Percentiles rank a stretch among this genome's conserved stretches.
Evolutionary conservation across 805 yeast species (phyloP).

Genomic region (Jamesozyma hellenica): DNA sequence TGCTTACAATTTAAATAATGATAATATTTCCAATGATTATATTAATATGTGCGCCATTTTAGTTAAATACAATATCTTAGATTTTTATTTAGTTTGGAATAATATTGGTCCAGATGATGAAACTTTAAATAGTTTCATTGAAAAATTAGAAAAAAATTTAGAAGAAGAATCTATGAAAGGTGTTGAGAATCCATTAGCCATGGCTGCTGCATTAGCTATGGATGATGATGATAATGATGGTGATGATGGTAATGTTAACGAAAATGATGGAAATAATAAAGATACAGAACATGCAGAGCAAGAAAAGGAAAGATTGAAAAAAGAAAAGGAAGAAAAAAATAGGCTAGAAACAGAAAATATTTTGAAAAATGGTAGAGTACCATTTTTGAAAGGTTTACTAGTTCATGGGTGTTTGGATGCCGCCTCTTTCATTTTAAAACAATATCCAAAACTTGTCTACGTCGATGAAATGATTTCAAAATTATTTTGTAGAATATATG

Average conservation of each 20-base stretch:
- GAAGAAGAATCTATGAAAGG: slow-evolving; percentile 52
- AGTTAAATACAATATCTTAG: slow-evolving; percentile 55
- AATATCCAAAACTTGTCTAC: slow-evolving; percentile 51
- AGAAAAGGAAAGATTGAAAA: slow-evolving; percentile 1
- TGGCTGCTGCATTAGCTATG: slow-evolving; percentile 73
- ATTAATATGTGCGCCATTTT: slow-evolving; percentile 43
- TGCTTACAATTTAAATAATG: slow-evolving; percentile 32
- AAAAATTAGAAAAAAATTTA: slow-evolving; percentile 35
- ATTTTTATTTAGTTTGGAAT: slow-evolving; percentile 51
- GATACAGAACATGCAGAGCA: slow-evolving; percentile 1
- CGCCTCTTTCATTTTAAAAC: slow-evolving; percentile 45
- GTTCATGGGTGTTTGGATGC: slow-evolving; percentile 55
- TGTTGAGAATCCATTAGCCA: slow-evolving; percentile 67
- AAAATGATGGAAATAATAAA: slow-evolving; percentile 1
- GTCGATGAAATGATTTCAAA: slow-evolving; percentile 41
- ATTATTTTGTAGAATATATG: slow-evolving; percentile 41
- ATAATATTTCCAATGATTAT: slow-evolving; percentile 20
- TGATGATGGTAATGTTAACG: not conserved
- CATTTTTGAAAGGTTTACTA: slow-evolving; percentile 44
- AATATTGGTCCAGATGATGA: slow-evolving; percentile 45
- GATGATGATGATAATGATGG: slow-evolving; percentile 44
- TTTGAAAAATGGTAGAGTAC: slow-evolving; percentile 30
- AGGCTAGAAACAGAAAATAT: slow-evolving; percentile 5
- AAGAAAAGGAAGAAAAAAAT: slow-evolving; percentile 15
- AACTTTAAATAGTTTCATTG: slow-evolving; percentile 36